Evolutionary conservation across 2,329 filamentous ascomycete species (phyloP).

Genomic region (Colletotrichum sojae): DNA sequence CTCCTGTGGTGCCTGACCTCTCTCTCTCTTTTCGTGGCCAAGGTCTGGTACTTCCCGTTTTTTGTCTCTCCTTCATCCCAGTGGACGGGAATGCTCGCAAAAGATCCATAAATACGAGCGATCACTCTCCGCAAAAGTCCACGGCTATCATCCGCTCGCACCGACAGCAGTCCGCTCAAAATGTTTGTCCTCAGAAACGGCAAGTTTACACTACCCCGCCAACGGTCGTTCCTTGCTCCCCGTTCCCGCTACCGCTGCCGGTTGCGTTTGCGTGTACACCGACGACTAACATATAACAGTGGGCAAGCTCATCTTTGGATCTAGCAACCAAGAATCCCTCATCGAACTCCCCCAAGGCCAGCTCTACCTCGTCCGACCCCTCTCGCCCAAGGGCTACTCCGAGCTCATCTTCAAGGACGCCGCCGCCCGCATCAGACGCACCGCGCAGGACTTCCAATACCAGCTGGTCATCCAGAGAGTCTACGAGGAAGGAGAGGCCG

Average conservation of each 20-base stretch:
- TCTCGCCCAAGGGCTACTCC: constrained; percentile 96
- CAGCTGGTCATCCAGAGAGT: constrained; percentile 96
- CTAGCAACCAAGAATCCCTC: constrained; percentile 88
- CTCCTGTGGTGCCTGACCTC: constrained; percentile 32
- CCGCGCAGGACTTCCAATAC: constrained; percentile 96
- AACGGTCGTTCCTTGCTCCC: background rate
- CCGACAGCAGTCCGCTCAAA: constrained; percentile 40
- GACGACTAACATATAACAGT: constrained; percentile 64
- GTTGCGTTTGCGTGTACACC: background rate
- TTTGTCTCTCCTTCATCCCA: constrained; percentile 18
- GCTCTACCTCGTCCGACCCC: constrained; percentile 94
- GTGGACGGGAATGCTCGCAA: constrained; percentile 29
- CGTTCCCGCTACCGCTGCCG: background rate
- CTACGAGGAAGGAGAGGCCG: constrained; percentile 97
- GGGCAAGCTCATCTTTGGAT: constrained; percentile 93
- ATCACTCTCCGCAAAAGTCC: constrained; percentile 12
- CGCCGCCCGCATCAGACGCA: constrained; percentile 90
- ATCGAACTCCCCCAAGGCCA: constrained; percentile 96
- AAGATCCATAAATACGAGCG: constrained; percentile 33
- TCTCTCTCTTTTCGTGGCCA: constrained; percentile 32
- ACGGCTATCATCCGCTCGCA: constrained; percentile 21
- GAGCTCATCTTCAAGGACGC: constrained; percentile 99
- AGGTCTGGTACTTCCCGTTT: constrained; percentile 30
- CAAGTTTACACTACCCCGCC: constrained; percentile 46
- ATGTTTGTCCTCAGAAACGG: constrained; percentile 58